phyloP scores from a whole-genome alignment of 2,329 filamentous ascomycete genomes.

The Cordyceps farinosa region DNA sequence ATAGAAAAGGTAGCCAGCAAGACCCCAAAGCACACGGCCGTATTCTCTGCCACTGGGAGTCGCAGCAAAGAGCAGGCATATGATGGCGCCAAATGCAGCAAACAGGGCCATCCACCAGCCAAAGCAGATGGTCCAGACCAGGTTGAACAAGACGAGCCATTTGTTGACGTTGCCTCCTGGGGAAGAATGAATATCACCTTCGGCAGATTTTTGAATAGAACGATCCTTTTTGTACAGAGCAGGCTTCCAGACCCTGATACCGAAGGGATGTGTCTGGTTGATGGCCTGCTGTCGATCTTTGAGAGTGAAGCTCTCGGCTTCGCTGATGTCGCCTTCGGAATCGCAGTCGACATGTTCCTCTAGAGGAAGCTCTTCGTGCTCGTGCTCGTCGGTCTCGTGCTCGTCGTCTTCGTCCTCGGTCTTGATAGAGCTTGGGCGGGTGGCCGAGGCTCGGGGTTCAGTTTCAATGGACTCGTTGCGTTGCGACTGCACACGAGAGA shows the following conservation, averaged over 20 bases:
- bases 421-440: conserved; percentile 17
- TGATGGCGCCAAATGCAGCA: conserved; percentile 67
- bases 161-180: conserved; percentile 82
- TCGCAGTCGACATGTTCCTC: conserved; percentile 56
- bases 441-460: conserved; percentile 26
- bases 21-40: conserved; percentile 76
- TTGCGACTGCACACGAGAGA: conserved; percentile 43
- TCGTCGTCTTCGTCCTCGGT: conserved; percentile 30
- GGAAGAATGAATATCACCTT: conserved; percentile 93
- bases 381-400: conserved; percentile 31
- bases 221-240: conserved; percentile 96
- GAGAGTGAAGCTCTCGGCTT: conserved; percentile 95
- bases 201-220: conserved; percentile 92
- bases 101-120: conserved; percentile 93
- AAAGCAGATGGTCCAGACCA: conserved; percentile 85
- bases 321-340: conserved; percentile 72
- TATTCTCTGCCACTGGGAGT: conserved; percentile 80
- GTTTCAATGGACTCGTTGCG: conserved; percentile 19
- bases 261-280: conserved; percentile 97
- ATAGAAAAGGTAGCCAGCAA: conserved; percentile 86
- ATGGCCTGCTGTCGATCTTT: conserved; percentile 97
- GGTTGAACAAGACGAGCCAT: conserved; percentile 84
- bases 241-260: conserved; percentile 98
- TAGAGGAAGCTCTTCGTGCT: conserved; percentile 39
- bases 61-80: conserved; percentile 77